Conservation (phyloP, 1,284 basidiomycete species). For the Rhodotorula sp. region DNA sequence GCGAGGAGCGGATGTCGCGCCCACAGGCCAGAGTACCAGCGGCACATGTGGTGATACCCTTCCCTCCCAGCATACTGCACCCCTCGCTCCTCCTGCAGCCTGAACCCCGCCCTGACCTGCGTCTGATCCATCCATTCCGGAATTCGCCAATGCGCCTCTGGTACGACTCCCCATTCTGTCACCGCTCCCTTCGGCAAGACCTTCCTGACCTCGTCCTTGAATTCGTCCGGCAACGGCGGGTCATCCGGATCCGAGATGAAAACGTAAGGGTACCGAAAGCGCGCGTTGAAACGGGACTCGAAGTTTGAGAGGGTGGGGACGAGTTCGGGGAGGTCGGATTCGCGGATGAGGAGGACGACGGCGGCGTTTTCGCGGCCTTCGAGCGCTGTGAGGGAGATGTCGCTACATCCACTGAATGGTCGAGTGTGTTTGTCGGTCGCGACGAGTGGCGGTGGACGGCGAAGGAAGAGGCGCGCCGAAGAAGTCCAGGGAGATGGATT, state of each 20-base stretch:
- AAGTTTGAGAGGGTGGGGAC: slow-evolving; percentile 41
- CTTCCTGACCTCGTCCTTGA: slow-evolving; percentile 22
- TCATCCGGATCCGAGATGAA: slow-evolving; percentile 39
- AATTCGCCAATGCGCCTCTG: slow-evolving; percentile 38
- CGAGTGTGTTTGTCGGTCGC: neutral
- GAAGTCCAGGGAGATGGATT: slow-evolving; percentile 25
- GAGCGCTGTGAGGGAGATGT: neutral
- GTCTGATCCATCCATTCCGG: slow-evolving; percentile 37
- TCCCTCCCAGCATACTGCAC: slow-evolving; percentile 44
- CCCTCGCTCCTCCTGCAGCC: slow-evolving; percentile 33
- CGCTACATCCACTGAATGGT: slow-evolving; percentile 20
- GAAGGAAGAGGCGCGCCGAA: neutral
- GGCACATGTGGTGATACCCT: slow-evolving; percentile 44
- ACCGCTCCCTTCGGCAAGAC: slow-evolving; percentile 28
- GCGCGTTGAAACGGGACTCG: slow-evolving; percentile 40
- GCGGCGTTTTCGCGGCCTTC: slow-evolving; percentile 35
- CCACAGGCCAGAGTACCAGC: slow-evolving; percentile 42
- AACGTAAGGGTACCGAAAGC: slow-evolving; percentile 43
- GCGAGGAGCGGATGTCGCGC: slow-evolving; percentile 34
- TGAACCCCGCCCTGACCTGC: slow-evolving; percentile 25
- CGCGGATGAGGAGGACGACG: slow-evolving; percentile 39
- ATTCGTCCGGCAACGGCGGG: slow-evolving; percentile 21
- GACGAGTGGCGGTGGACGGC: neutral
- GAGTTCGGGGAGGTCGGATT: slow-evolving; percentile 36
- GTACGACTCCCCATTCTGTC: slow-evolving; percentile 36